Base-by-base conservation (phyloP, 2,329 filamentous ascomycete species). In the Graphium sp. region DNA sequence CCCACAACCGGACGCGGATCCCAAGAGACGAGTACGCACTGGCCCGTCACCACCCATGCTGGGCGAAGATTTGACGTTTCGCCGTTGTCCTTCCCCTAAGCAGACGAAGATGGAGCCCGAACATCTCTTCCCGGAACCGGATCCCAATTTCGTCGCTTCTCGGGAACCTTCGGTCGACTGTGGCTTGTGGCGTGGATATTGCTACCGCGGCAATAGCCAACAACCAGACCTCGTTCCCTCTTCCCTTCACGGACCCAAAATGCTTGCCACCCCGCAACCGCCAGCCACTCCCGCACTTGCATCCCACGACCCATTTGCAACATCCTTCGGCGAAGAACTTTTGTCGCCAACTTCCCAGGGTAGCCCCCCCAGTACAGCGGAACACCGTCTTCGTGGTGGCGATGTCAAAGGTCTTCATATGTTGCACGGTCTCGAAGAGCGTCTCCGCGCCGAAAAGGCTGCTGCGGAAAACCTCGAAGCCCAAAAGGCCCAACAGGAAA, bases 41-140 rank as follows among this genome's bases (percentile, higher is more conserved):
- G n/a, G n/a, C n/a, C n/a, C n/a, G n/a, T n/a, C n/a, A n/a, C 87
- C 87, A 22, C 87, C 87, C 7, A 91, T 95, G 84, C 68, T 93
- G 8, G 87, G 87, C 32, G 56, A 61, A 32, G 79, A 92, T 39
- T 66, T 95, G 31, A 59, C 63, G 16, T 92, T 94, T 47, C 80
- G 83, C 19, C 69, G 67, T 46, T 93, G 83, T 46, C 62, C 66
- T 7, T 93, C 85, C 16, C 87, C 87, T 5, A 76, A 87, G 48
- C 69, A 74, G 31, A 91, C 84, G 11, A 74, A 82, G 42, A 77
- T 91, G 42, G 83, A 92, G 44, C 74, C 79, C 1, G n/a, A n/a
- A n/a, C n/a, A n/a, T n/a, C n/a, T n/a, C n/a, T n/a, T n/a, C n/a
- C n/a, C n/a, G n/a, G n/a, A n/a, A n/a, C n/a, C n/a, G n/a, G 75